These are phyloP conservation scores for Aaosphaeria arxii DNA, from an alignment of 2,329 filamentous ascomycete species.

Conservation along the genomic window DNA sequence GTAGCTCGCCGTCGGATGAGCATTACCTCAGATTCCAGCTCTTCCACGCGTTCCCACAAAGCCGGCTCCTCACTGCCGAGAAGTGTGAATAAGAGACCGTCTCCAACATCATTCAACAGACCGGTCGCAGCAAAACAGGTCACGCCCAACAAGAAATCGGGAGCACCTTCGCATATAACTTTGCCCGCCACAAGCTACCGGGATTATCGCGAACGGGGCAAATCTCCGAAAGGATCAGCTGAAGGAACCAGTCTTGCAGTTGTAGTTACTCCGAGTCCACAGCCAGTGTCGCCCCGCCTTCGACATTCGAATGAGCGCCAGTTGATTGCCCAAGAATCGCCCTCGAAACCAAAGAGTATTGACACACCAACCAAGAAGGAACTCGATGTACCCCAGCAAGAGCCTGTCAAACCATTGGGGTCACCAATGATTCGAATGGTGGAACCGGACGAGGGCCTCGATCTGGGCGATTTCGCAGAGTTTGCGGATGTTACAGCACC, in stretches of 20 bases:
- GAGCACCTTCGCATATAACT: conserved; percentile 13
- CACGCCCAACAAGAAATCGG: conserved; percentile 3
- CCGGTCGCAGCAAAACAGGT: conserved; percentile 1
- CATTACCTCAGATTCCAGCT: conserved; percentile 32
- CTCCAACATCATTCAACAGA: conserved; percentile 13
- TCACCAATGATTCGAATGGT: too few relatives aligned
- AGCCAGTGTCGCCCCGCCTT: conserved; percentile 30
- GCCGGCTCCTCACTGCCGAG: conserved; percentile 15
- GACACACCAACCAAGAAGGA: conserved; percentile 5
- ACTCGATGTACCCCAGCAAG: too few relatives aligned
- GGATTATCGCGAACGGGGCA: conserved; percentile 28
- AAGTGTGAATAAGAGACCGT: conserved; percentile 18
- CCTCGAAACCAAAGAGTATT: conserved; percentile 13
- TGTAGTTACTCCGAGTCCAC: conserved; percentile 22
- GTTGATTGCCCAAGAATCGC: conserved; percentile 20
- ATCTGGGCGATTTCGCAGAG: background rate
- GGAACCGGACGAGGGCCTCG: background rate
- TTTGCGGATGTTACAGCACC: too few relatives aligned
- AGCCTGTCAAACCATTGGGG: too few relatives aligned
- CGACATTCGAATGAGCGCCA: conserved; percentile 34
- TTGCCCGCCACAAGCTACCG: conserved; percentile 30
- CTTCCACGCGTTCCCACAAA: conserved; percentile 31
- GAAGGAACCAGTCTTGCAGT: conserved; percentile 25
- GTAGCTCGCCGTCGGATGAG: conserved; percentile 29
- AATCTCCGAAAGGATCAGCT: conserved; percentile 19